Evolutionary conservation across 208 protist species (phyloP), one percentile per base, ranked within the genome.

Genomic region (Polymyxa betae): DNA sequence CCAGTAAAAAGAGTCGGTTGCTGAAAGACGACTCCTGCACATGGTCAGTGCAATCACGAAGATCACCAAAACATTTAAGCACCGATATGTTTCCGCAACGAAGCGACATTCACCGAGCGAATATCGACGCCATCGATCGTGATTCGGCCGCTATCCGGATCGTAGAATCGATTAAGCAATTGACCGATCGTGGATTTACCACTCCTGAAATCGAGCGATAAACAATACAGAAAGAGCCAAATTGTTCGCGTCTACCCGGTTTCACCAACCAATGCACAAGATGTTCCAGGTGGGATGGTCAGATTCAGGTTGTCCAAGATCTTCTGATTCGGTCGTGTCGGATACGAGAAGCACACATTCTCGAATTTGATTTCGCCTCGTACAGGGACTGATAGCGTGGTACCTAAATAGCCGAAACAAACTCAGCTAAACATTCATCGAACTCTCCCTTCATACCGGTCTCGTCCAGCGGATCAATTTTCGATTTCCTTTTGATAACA

Each of bases 1-100:
- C 97, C 96, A 91, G 97, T 97, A 93, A 99, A 99, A 12, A 98
- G 95, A 29, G 98, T 95, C 10, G 96, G 96, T 92, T 98, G 96
- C 92, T 99, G 98, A 38, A 96, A 96, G 38, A 98, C 96, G 41
- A 98, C 95, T 24, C n/a, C n/a, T 35, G 88, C 0, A 93, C 1
- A 24, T 90, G 72, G 32, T 24, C n/a, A n/a, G n/a, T n/a, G n/a
- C n/a, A n/a, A n/a, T n/a, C n/a, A n/a, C n/a, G n/a, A n/a, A n/a
- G n/a, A n/a, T n/a, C n/a, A n/a, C n/a, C n/a, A n/a, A n/a, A n/a
- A n/a, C n/a, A n/a, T n/a, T n/a, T n/a, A n/a, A n/a, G n/a, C n/a
- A n/a, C 96, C 97, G 88, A 98, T 95, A 89, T 94, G 92, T 90
- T 92, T 89, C 64, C 97, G 95, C 60, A 98, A 78, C 49, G 93